Conservation (phyloP, 2,329 filamentous ascomycete genomes). For the Apiospora rasikravindrae region DNA sequence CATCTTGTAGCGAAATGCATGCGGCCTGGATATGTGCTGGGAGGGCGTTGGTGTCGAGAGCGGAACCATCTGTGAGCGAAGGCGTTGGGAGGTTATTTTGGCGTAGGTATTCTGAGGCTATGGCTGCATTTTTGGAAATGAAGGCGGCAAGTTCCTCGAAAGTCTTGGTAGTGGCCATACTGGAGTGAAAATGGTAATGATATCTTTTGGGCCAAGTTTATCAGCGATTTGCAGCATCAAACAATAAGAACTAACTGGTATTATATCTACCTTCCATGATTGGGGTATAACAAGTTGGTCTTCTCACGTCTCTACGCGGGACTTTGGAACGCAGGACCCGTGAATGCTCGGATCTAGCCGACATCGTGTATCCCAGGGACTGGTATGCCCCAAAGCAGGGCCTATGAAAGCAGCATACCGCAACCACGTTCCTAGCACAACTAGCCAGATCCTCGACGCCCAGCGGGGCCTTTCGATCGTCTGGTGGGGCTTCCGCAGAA, state of each 20-base stretch:
- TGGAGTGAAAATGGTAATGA: neutral
- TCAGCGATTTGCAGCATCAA: neutral
- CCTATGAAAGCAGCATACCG: constrained; percentile 6
- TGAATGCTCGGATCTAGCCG: neutral
- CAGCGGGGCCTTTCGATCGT: neutral
- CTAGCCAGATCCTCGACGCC: neutral
- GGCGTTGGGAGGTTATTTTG: constrained; percentile 13
- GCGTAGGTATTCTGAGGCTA: constrained; percentile 9
- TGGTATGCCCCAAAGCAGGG: neutral
- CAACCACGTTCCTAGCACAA: neutral
- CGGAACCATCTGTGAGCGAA: neutral
- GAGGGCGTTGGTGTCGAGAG: constrained; percentile 6
- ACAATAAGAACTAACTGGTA: neutral
- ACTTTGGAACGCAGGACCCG: no score
- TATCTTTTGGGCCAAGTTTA: no score
- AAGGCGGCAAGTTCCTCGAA: constrained; percentile 8
- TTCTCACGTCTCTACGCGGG: neutral
- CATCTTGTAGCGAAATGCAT: neutral
- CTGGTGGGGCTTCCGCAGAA: neutral
- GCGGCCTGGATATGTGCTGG: constrained; percentile 1
- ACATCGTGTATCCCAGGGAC: no score
- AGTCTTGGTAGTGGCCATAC: neutral
- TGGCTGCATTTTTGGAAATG: constrained; percentile 14
- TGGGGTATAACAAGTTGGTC: neutral
- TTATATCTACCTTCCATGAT: no score